phyloP scores from a whole-genome alignment of 78 protist species.

The Dictyostelium firmibasis region DNA sequence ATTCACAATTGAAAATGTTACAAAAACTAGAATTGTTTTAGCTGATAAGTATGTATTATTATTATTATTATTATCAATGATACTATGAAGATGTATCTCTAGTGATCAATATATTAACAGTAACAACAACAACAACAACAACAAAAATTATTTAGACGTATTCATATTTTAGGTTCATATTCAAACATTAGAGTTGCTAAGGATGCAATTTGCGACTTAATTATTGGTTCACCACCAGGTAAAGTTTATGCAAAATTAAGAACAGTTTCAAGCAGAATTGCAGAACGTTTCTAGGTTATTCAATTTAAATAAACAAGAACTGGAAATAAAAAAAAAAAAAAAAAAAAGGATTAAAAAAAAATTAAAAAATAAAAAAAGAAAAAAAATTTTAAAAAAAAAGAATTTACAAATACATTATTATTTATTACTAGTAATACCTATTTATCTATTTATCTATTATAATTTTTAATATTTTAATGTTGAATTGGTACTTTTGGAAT shows the following conservation, averaged over 20 bases:
- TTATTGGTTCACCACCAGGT: constrained; percentile 95
- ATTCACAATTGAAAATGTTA: constrained; percentile 97
- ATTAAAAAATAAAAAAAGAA: not conserved
- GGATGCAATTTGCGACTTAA: constrained; percentile 94
- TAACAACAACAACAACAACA: not conserved
- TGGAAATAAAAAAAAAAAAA: not conserved
- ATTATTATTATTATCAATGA: not conserved
- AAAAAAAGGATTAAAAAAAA: not conserved
- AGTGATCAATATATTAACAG: not conserved
- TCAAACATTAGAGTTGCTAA: constrained; percentile 94
- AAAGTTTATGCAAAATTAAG: constrained; percentile 95
- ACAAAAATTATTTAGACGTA: constrained; percentile 37
- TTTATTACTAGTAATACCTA: not conserved
- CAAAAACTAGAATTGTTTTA: constrained; percentile 97
- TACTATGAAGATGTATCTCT: not conserved
- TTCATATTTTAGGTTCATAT: constrained; percentile 98
- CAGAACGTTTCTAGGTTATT: constrained; percentile 86
- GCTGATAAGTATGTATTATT: constrained; percentile 90
- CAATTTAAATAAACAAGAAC: not conserved
- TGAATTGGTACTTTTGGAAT: not conserved
- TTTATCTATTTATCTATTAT: not conserved
- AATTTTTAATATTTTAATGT: not conserved
- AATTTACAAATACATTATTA: not conserved
- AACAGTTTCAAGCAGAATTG: constrained; percentile 84
- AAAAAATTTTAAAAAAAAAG: not conserved